phyloP scores from a whole-genome alignment of 305 asterid genomes.

The Fraxinus sp. region DNA sequence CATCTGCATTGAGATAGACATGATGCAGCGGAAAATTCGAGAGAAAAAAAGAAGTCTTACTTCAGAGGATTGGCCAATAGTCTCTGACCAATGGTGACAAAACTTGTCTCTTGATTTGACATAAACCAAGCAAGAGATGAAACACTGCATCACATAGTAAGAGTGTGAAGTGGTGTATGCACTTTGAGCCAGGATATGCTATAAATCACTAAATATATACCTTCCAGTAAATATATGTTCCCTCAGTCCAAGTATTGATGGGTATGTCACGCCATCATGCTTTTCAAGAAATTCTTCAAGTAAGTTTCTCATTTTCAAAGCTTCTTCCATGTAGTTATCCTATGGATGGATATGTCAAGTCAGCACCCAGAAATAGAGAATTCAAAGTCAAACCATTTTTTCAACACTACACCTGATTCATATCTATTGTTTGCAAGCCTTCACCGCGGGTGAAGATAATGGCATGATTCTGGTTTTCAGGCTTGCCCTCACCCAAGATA shows the following conservation, averaged over 20 bases:
- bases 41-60: conserved; percentile 45
- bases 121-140: conserved; percentile 99
- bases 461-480: conserved; percentile 58
- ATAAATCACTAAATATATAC: conserved; percentile 36
- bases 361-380: conserved; percentile 28
- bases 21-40: neutral
- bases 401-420: conserved; percentile 44
- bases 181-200: conserved; percentile 14
- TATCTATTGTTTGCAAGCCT: conserved; percentile 51
- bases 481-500: conserved; percentile 47
- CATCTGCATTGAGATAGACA: conserved; percentile 1
- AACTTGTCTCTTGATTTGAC: conserved; percentile 98
- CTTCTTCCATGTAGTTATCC: conserved; percentile 99
- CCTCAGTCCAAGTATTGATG: conserved; percentile 95
- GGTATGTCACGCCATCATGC: conserved; percentile 85
- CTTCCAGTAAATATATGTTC: conserved; percentile 99
- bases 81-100: conserved; percentile 95
- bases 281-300: conserved; percentile 88
- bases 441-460: conserved; percentile 52
- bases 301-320: conserved; percentile 94
- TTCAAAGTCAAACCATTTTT: conserved; percentile 20
- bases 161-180: conserved; percentile 10
- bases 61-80: conserved; percentile 91
- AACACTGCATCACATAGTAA: conserved; percentile 74
- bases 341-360: conserved; percentile 29